Conservation (phyloP, 352 stramenopile species). For the Pythium plurisporium region DNA sequence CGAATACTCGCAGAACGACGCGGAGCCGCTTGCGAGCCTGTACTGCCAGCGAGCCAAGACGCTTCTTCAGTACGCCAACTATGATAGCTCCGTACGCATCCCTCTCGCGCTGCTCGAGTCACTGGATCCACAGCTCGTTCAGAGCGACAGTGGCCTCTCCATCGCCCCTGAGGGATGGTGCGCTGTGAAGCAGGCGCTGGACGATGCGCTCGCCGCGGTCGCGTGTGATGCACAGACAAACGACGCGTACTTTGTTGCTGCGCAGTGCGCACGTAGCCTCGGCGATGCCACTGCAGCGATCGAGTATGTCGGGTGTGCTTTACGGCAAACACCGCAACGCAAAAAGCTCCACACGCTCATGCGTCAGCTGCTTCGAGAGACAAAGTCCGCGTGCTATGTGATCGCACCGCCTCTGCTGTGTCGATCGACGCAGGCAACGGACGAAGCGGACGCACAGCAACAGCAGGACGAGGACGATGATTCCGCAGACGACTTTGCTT, state of each 20-base stretch:
- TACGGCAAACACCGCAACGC: conserved; percentile 16
- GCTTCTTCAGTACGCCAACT: conserved; percentile 10
- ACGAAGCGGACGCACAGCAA: background rate
- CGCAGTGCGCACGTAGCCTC: conserved; percentile 37
- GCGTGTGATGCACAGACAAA: background rate
- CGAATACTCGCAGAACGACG: background rate
- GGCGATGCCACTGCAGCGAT: conserved; percentile 29
- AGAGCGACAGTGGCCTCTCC: background rate
- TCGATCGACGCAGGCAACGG: conserved; percentile 6
- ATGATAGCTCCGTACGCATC: conserved; percentile 1
- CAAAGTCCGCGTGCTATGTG: background rate
- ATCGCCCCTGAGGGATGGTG: conserved; percentile 8
- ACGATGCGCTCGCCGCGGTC: conserved; percentile 30
- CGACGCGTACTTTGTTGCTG: conserved; percentile 29
- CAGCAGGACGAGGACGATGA: conserved; percentile 1
- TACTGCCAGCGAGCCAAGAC: conserved; percentile 10
- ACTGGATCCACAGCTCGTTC: background rate
- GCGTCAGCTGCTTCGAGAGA: conserved; percentile 33
- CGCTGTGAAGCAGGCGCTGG: conserved; percentile 38
- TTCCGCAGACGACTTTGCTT: background rate
- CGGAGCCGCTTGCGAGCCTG: background rate
- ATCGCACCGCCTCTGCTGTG: conserved; percentile 12
- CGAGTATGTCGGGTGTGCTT: conserved; percentile 21
- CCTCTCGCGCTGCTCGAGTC: conserved; percentile 2
- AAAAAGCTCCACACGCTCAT: conserved; percentile 27